phyloP scores from a whole-genome alignment of 2,329 filamentous ascomycete species.

The Colletotrichum destructivum region DNA sequence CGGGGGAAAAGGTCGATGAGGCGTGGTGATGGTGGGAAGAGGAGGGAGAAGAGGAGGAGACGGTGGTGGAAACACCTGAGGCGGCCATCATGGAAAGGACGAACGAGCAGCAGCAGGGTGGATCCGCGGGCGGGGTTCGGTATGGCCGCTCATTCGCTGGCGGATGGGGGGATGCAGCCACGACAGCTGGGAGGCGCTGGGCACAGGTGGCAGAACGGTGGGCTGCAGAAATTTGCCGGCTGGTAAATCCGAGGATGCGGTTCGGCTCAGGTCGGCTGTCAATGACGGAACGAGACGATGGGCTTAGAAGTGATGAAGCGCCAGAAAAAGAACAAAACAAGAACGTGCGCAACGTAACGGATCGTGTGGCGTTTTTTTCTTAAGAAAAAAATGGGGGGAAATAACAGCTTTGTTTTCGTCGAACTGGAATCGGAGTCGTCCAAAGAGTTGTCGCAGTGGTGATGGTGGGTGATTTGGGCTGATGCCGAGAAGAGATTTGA shows the following conservation, averaged over 20 bases:
- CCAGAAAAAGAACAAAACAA: too few relatives aligned
- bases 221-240: constrained; percentile 25
- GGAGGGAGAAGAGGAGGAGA: constrained; percentile 31
- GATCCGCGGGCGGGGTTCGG: constrained; percentile 36
- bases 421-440: background rate
- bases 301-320: constrained; percentile 1
- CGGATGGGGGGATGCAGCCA: background rate
- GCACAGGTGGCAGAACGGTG: constrained; percentile 1
- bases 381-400: background rate
- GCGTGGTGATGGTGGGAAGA: constrained; percentile 23
- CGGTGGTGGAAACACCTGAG: constrained; percentile 36
- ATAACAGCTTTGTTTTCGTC: background rate
- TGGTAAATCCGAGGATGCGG: constrained; percentile 39
- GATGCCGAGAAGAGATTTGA: constrained; percentile 29
- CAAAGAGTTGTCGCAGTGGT: background rate
- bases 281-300: constrained; percentile 7
- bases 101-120: constrained; percentile 27
- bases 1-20: constrained; percentile 30
- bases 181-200: constrained; percentile 8
- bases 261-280: constrained; percentile 38
- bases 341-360: background rate
- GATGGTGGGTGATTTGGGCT: constrained; percentile 8
- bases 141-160: constrained; percentile 35
- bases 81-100: constrained; percentile 42
- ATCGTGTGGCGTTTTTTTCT: too few relatives aligned